Evolutionary conservation across 805 yeast species (phyloP), one percentile per base, ranked within the genome.

Genomic region (Candida oleophila): DNA sequence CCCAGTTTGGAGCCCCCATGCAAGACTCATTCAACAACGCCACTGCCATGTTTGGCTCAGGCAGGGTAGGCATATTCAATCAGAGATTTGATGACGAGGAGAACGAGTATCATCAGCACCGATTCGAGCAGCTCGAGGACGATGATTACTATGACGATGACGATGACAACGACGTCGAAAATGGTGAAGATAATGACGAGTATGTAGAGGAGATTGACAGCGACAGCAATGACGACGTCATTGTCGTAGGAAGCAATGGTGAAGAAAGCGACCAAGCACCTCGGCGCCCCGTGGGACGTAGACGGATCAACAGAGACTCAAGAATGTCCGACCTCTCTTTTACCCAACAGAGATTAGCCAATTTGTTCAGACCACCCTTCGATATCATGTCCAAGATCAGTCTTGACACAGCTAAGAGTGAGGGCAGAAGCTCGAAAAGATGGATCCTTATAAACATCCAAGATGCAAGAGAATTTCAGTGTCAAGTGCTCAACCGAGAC

Each of bases 391-490:
- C 83, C 18, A 81, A 77, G 53, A 52, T 82, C 15, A 80, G 79
- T 45, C 63, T 94, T n/a, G 94, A 88, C 36, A 70, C 73, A 4
- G 98, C 98, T 2, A 87, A 83, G 54, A 52, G 57, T 1, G 73
- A 75, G 50, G 97, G 96, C 1, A 76, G 84, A 47, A 66, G 64
- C 28, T 75, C 72, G 48, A 71, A 80, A 44, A 88, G 85, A 65
- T 91, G 97, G 96, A 76, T 94, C 5, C 68, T 94, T 55, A 77
- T 94, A 20, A 94, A 94, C 62, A 81, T 94, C 42, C 99, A 94
- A 64, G 96, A 92, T 57, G 71, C 82, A 21, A 72, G 87, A 1
- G 94, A 89, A 59, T 94, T 94, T 60, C 81, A 81, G 54, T 91
- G 97, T 59, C 98, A 92, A 61, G 83, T 87, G 28, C 68, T 94